Conservation (phyloP, 2,329 filamentous ascomycete species). For the Penicillium fuscoglaucum region DNA sequence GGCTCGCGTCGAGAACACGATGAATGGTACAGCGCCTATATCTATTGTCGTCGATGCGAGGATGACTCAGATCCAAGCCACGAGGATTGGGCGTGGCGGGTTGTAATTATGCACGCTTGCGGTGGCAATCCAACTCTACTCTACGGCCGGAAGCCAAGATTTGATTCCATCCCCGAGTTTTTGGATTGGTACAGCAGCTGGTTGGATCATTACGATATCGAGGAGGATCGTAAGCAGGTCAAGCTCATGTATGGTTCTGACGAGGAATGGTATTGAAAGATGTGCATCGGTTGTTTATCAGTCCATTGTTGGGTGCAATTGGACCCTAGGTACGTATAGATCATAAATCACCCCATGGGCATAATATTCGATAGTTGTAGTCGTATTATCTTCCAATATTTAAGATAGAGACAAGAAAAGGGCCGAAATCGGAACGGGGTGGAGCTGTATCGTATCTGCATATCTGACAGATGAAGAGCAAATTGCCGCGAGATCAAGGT, state of each 20-base stretch:
- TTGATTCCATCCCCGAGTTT: conserved; percentile 15
- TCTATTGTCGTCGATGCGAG: not conserved
- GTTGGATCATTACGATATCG: not conserved
- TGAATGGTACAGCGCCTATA: not conserved
- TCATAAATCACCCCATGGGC: too few species aligned
- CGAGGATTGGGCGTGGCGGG: not conserved
- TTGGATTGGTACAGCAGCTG: conserved; percentile 16
- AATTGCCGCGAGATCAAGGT: not conserved
- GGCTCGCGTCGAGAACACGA: not conserved
- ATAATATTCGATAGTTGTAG: too few species aligned
- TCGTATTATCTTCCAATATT: too few species aligned
- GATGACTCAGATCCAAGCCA: not conserved
- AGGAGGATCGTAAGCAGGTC: not conserved
- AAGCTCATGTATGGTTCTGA: too few species aligned
- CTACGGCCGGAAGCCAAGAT: conserved; percentile 10
- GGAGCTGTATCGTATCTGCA: too few species aligned
- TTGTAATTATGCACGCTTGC: not conserved
- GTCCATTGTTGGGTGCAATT: too few species aligned
- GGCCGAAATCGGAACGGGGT: not conserved
- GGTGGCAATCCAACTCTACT: not conserved
- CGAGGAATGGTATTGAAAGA: too few species aligned
- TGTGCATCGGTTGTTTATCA: too few species aligned
- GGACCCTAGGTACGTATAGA: too few species aligned
- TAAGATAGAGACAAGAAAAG: too few species aligned
- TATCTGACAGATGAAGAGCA: not conserved